Percentiles rank a stretch among this genome's conserved stretches.
Evolutionary conservation across 352 stramenopile species (phyloP).

Genomic region (Phytophthora lateralis): DNA sequence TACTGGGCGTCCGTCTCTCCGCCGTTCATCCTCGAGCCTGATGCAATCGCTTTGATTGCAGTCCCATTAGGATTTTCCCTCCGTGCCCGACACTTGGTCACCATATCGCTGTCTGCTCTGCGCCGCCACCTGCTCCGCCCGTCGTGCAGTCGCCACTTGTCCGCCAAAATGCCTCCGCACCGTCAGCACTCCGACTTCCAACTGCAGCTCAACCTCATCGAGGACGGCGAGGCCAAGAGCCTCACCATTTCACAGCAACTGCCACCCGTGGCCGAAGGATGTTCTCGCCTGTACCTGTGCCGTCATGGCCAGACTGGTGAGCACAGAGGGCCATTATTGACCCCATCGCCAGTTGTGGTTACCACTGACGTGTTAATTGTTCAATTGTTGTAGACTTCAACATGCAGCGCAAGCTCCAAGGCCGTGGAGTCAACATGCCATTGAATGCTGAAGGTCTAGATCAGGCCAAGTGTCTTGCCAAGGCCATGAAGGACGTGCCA

Average conservation of each 20-base stretch:
- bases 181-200: conserved; percentile 33
- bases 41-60: conserved; percentile 20
- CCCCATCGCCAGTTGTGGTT: neutral
- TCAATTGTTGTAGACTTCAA: conserved; percentile 59
- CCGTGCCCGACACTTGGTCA: conserved; percentile 13
- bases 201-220: conserved; percentile 25
- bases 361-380: conserved; percentile 11
- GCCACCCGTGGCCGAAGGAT: conserved; percentile 52
- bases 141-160: conserved; percentile 24
- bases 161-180: conserved; percentile 30
- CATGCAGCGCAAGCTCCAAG: conserved; percentile 72
- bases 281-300: conserved; percentile 74
- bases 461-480: conserved; percentile 65
- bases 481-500: conserved; percentile 70
- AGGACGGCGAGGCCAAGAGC: conserved; percentile 11
- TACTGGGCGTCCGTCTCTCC: conserved; percentile 26
- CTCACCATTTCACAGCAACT: conserved; percentile 56
- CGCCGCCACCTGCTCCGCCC: neutral
- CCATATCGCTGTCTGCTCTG: conserved; percentile 8
- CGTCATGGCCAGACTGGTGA: conserved; percentile 76
- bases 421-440: conserved; percentile 75
- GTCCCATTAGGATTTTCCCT: conserved; percentile 30
- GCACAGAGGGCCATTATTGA: neutral
- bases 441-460: conserved; percentile 65
- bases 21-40: conserved; percentile 30